Evolutionary conservation across 192 early-diverging fungal species (phyloP).

Genomic region (Rhizophagus prolifer): DNA sequence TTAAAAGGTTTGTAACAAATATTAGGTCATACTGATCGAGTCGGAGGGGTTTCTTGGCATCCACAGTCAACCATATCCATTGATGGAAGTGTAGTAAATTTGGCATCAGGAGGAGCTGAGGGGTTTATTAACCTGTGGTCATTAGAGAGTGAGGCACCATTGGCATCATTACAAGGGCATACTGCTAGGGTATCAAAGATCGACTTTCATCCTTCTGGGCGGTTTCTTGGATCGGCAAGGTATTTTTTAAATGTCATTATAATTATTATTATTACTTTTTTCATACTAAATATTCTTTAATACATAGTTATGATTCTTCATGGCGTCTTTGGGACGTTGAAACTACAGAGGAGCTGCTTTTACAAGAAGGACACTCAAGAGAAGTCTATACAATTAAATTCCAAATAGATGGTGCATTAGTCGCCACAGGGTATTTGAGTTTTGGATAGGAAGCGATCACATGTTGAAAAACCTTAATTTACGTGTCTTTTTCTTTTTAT

Average conservation of each 20-base stretch:
- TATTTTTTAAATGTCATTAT: slow-evolving; percentile 5
- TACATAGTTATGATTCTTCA: slow-evolving; percentile 72
- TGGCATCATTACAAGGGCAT: slow-evolving; percentile 80
- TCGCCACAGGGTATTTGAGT: slow-evolving; percentile 72
- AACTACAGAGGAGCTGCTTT: slow-evolving; percentile 69
- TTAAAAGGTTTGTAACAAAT: not conserved
- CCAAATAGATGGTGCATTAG: slow-evolving; percentile 87
- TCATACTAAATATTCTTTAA: slow-evolving; percentile 1
- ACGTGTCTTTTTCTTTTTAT: not conserved
- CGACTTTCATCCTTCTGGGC: slow-evolving; percentile 87
- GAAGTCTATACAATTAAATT: slow-evolving; percentile 93
- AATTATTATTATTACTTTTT: slow-evolving; percentile 10
- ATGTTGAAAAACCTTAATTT: too few species aligned
- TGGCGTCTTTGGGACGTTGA: slow-evolving; percentile 98
- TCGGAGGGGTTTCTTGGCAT: slow-evolving; percentile 89
- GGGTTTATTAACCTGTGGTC: slow-evolving; percentile 80
- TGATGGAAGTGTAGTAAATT: slow-evolving; percentile 58
- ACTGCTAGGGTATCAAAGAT: slow-evolving; percentile 79
- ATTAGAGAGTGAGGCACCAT: slow-evolving; percentile 71
- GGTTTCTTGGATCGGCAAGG: slow-evolving; percentile 71
- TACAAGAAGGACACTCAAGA: slow-evolving; percentile 93
- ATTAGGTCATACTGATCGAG: slow-evolving; percentile 80
- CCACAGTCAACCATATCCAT: slow-evolving; percentile 69
- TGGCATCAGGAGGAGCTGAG: slow-evolving; percentile 86
- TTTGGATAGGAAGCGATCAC: too few species aligned